Conservation (phyloP, 2,329 filamentous ascomycete species). For the Pseudogymnoascus sp. region DNA sequence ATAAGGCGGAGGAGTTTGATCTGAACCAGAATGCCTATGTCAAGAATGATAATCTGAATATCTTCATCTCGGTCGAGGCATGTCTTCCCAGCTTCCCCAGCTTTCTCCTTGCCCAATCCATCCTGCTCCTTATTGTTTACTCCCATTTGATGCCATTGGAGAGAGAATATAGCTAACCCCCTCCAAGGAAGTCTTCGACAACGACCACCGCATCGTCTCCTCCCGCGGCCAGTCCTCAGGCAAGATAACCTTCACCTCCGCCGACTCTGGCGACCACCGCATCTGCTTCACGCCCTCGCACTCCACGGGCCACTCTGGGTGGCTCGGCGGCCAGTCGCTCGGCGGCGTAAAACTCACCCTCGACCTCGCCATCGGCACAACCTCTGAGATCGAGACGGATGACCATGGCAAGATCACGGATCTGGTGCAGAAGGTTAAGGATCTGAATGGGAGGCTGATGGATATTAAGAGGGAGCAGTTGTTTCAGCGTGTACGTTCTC, state of each 20-base stretch:
- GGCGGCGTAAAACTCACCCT: conserved; percentile 77
- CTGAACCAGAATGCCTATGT: conserved; percentile 59
- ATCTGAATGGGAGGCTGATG: conserved; percentile 76
- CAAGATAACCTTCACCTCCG: conserved; percentile 91
- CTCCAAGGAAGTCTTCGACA: conserved; percentile 82
- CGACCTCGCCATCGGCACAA: conserved; percentile 91
- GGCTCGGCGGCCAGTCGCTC: conserved; percentile 58
- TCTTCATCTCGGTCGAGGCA: conserved; percentile 87
- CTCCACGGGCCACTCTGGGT: conserved; percentile 58
- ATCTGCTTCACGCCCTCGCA: conserved; percentile 88
- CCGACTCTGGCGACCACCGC: conserved; percentile 89
- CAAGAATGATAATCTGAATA: conserved; percentile 65
- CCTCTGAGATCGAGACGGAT: conserved; percentile 82
- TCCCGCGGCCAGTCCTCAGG: conserved; percentile 69
- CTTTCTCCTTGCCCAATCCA: neutral
- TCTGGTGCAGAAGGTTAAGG: conserved; percentile 78
- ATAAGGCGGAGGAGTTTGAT: conserved; percentile 77
- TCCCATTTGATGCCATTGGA: conserved; percentile 10
- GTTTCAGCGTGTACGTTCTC: conserved; percentile 80
- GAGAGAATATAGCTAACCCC: conserved; percentile 9
- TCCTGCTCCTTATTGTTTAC: conserved; percentile 6
- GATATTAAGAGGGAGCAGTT: conserved; percentile 93
- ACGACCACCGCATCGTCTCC: conserved; percentile 90
- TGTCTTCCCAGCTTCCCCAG: conserved; percentile 22
- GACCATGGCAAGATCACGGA: conserved; percentile 92